Base-by-base conservation (phyloP, 2,329 filamentous ascomycete genomes). In the Beauveria asiatica region DNA sequence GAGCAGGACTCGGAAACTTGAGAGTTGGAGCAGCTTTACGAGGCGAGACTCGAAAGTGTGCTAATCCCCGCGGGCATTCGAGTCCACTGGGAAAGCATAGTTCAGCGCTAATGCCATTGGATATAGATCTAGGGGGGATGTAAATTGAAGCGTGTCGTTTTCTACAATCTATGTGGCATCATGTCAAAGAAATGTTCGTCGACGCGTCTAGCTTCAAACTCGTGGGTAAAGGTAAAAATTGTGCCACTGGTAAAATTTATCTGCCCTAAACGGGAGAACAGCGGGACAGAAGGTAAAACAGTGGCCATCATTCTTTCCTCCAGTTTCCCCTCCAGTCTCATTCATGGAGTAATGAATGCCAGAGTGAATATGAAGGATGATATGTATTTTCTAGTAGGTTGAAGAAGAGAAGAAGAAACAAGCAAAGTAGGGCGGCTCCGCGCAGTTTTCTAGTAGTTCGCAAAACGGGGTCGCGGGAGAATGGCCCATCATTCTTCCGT, bases 291-390 rank as follows among this genome's bases (percentile, higher is more conserved):
- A 72, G 77, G 78, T 79, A 80, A 80, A 78, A 74, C 73, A 72
- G 71, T 74, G 76, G 45, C 23, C 25, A 16, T 27, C 72, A 60
- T 67, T 86, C 84, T 88, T 69, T 84, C 84, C 83, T 83, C 80
- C 84, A 81, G 76, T 87, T 88, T 88, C 85, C 85, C 85, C 84
- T 87, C 85, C 80, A 78, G 73, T 65, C 63, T 70, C 76, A 78
- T 80, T 77, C 81, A 77, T 76, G 71, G 75, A 73, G 73, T 70
- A 76, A 55, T 74, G 76, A 78, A 81, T 76, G 74, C 77, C 80
- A 82, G 84, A 87, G 84, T 88, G 84, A 87, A 88, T 88, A 82
- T 80, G 82, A 77, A 80, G 78, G 79, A 80, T 77, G 72, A 55
- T 60, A 66, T 68, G 64, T 59, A 68, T 71, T 74, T 74, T 75